Evolutionary conservation across 257 asterid genomes (phyloP).

Genomic region (Catharanthus roseus): DNA sequence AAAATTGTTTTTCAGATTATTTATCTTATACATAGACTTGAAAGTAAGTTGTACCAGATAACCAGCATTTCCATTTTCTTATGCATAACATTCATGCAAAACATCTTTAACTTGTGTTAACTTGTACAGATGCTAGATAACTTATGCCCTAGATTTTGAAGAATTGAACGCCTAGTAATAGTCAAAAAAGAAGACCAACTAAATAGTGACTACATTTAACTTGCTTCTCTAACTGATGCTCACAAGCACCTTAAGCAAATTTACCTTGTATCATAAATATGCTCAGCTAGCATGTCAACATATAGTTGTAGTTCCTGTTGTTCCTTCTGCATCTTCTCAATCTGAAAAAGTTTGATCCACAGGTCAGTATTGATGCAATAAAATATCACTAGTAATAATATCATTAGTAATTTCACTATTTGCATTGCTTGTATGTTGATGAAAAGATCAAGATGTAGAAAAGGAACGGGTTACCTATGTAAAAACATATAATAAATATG

Average conservation of each 20-base stretch:
- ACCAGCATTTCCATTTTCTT: background rate
- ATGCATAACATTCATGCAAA: background rate
- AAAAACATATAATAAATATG: background rate
- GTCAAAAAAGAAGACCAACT: background rate
- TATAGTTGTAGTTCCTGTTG: slow-evolving; percentile 63
- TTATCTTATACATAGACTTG: background rate
- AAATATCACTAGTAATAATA: background rate
- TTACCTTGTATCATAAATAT: slow-evolving; percentile 79
- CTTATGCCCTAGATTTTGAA: background rate
- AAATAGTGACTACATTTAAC: background rate
- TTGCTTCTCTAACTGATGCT: background rate
- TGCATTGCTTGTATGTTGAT: background rate
- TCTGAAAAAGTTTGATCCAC: slow-evolving; percentile 41
- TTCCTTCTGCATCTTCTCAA: slow-evolving; percentile 78
- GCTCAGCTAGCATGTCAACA: slow-evolving; percentile 86
- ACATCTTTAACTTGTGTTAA: background rate
- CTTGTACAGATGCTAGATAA: background rate
- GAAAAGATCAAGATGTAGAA: background rate
- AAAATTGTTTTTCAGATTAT: background rate
- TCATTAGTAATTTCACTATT: background rate
- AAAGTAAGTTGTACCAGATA: background rate
- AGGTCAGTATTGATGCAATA: slow-evolving; percentile 18
- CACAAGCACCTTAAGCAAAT: slow-evolving; percentile 3
- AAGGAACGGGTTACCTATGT: background rate
- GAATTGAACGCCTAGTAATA: background rate